Conservation (phyloP, 345 rosid genomes). For the Sisymbrium altissimum region DNA sequence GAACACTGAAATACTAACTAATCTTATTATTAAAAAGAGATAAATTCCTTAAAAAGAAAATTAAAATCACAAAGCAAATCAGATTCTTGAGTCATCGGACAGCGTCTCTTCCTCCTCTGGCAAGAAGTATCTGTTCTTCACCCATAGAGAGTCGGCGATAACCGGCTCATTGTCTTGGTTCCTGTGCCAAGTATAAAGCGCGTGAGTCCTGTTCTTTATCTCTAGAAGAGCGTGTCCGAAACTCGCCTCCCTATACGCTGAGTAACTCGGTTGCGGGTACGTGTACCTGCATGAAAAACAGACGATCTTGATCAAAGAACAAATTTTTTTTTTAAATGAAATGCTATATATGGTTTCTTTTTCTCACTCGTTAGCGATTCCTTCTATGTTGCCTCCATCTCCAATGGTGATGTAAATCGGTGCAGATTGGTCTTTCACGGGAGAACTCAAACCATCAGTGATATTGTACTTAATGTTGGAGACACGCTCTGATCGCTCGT, state of each 20-base stretch:
- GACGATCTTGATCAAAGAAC: background rate
- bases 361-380: slow-evolving; percentile 47
- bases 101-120: slow-evolving; percentile 20
- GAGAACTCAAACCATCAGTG: slow-evolving; percentile 44
- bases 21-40: background rate
- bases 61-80: background rate
- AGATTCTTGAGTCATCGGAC: background rate
- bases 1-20: background rate
- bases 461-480: slow-evolving; percentile 53
- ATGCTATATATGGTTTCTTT: background rate
- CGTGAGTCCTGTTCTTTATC: slow-evolving; percentile 53
- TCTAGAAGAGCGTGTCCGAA: slow-evolving; percentile 57
- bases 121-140: slow-evolving; percentile 39
- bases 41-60: background rate
- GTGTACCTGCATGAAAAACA: slow-evolving; percentile 26
- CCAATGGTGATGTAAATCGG: slow-evolving; percentile 63
- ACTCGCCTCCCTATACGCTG: slow-evolving; percentile 59
- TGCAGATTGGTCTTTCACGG: slow-evolving; percentile 45
- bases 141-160: slow-evolving; percentile 35
- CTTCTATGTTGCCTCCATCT: slow-evolving; percentile 80
- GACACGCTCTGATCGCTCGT: slow-evolving; percentile 49
- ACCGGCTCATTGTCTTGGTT: slow-evolving; percentile 45
- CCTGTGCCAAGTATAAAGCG: slow-evolving; percentile 52
- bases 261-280: slow-evolving; percentile 57
- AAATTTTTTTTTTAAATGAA: no score